Base-by-base conservation (phyloP, 495 filamentous ascomycete species). In the Bryoglossum gracile region DNA sequence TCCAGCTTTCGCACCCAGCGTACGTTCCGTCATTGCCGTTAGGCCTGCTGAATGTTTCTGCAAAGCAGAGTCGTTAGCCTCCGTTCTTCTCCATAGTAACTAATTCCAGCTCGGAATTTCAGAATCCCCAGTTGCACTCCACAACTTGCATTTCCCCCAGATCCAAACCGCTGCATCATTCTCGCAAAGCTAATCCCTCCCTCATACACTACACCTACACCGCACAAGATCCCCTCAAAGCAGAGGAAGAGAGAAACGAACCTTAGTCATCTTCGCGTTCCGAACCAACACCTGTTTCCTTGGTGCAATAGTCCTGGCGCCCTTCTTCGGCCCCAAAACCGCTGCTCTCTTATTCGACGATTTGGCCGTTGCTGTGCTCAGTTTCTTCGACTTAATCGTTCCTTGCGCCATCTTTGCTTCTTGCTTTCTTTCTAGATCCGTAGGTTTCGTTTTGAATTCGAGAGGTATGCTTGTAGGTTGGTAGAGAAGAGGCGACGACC, bases 21-120 rank as follows among this genome's bases (percentile, higher is more conserved):
- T 74, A 48, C 77, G 70, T 58, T 89, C 84, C 49, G 83, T 87
- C 64, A 75, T 74, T 0, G 70, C 69, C 3, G 72, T 73, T 17
- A 89, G 67, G 0, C 83, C 82, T 0, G 80, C 71, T 0, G 80
- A 70, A 41, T 81, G 69, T 76, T 84, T 86, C 82, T 83, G 53
- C n/a, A n/a, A n/a, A n/a, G n/a, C n/a, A n/a, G n/a, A n/a, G n/a
- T 36, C 14, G 32, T 46, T 16, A 43, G 26, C 35, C 23, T 18
- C 13, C 8, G 16, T 13, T 9, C 14, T 8, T 38, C 39, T 24
- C 14, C 25, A 34, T n/a, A n/a, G n/a, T n/a, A n/a, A n/a, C n/a
- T n/a, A n/a, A n/a, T n/a, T n/a, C n/a, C n/a, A n/a, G n/a, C n/a
- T n/a, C n/a, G n/a, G n/a, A n/a, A n/a, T n/a, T n/a, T n/a, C n/a